Evolutionary conservation across 2,329 filamentous ascomycete genomes (phyloP).

Genomic region (Aspergillus novofumigatus): DNA sequence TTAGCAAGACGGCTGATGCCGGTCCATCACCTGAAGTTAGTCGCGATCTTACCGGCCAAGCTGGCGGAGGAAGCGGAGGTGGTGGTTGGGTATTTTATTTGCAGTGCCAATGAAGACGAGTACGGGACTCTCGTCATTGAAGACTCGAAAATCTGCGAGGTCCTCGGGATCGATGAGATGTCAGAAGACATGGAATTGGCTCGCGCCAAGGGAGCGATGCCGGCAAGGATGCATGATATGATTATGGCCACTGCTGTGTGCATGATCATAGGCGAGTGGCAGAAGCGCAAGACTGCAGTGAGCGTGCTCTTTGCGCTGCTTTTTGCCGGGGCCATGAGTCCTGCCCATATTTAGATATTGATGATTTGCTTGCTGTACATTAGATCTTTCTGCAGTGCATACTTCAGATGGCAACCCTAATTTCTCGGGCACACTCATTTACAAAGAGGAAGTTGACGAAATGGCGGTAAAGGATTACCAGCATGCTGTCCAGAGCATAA

Average conservation of each 20-base stretch:
- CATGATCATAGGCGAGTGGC: constrained; percentile 14
- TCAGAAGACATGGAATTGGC: neutral
- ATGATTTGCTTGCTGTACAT: neutral
- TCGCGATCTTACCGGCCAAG: constrained; percentile 1
- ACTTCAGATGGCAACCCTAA: too few relatives aligned
- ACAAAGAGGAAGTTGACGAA: too few relatives aligned
- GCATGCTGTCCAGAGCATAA: too few relatives aligned
- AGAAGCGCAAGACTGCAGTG: constrained; percentile 1
- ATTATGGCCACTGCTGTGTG: constrained; percentile 14
- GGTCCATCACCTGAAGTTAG: constrained; percentile 10
- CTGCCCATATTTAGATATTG: neutral
- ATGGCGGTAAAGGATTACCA: too few relatives aligned
- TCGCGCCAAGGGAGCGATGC: neutral
- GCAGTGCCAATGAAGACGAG: constrained; percentile 1
- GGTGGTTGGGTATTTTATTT: neutral
- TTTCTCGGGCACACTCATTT: too few relatives aligned
- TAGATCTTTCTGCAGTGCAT: neutral
- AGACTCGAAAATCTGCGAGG: constrained; percentile 5
- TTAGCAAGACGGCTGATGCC: constrained; percentile 4
- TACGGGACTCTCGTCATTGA: constrained; percentile 8
- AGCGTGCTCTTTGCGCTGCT: neutral
- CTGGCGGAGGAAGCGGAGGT: neutral
- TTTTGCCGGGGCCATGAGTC: neutral
- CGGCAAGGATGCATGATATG: constrained; percentile 6
- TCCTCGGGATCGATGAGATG: neutral